Percentiles rank a stretch among this genome's conserved stretches.
phyloP scores from a whole-genome alignment of 441 rosid genomes.

The Eruca vesicaria region DNA sequence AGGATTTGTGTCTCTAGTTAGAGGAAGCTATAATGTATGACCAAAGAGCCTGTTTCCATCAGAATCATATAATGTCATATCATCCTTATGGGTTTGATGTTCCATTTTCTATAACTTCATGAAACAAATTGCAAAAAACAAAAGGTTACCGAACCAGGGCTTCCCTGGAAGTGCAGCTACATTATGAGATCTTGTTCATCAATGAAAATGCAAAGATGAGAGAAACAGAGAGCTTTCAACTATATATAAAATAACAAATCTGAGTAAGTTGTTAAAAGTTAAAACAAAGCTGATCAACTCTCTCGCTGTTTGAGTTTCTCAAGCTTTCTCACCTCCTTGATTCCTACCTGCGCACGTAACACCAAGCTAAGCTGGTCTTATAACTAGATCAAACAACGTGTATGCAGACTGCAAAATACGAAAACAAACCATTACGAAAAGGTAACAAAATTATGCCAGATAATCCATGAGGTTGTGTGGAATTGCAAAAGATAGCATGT shows the following conservation, averaged over 20 bases:
- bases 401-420: conserved; percentile 65
- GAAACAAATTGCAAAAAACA: not conserved
- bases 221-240: not conserved
- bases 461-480: not conserved
- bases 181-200: conserved; percentile 15
- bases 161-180: conserved; percentile 13
- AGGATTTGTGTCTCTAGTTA: conserved; percentile 3
- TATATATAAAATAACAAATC: not conserved
- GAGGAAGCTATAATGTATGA: conserved; percentile 16
- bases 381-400: conserved; percentile 64
- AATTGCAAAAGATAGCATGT: not conserved
- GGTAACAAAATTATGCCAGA: not conserved
- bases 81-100: not conserved
- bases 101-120: not conserved
- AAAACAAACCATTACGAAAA: not conserved
- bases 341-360: conserved; percentile 56
- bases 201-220: not conserved
- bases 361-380: conserved; percentile 91
- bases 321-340: conserved; percentile 32
- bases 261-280: conserved; percentile 4
- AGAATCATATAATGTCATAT: not conserved
- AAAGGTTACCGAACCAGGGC: conserved; percentile 13
- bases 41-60: not conserved
- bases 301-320: conserved; percentile 23
- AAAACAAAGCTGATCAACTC: not conserved